These are phyloP conservation scores for Eucalyptus sideroxylon DNA, from an alignment of 345 rosid genomes.

Conservation along the genomic window DNA sequence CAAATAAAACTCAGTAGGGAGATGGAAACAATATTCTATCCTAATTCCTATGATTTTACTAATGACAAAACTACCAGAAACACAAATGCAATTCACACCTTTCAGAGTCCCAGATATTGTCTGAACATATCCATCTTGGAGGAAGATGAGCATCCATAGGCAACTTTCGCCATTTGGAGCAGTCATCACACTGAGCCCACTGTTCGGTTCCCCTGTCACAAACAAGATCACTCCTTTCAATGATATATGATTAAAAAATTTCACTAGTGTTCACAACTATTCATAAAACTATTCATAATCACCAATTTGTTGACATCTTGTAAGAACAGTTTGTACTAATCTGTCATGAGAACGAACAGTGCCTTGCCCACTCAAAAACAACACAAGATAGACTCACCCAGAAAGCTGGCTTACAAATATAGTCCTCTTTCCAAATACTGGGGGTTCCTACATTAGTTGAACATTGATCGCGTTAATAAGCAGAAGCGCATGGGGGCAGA, in stretches of 20 bases:
- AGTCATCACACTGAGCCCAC: conserved; percentile 89
- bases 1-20: not conserved
- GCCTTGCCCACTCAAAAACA: not conserved
- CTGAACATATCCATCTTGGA: conserved; percentile 71
- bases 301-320: not conserved
- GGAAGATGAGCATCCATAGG: conserved; percentile 86
- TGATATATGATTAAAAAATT: not conserved
- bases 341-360: not conserved
- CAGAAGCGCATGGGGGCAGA: not conserved
- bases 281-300: not conserved
- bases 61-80: not conserved
- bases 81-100: conserved; percentile 24
- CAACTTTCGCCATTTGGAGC: conserved; percentile 86
- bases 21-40: not conserved
- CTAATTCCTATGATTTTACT: not conserved
- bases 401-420: conserved; percentile 54
- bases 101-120: conserved; percentile 69
- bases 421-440: conserved; percentile 83
- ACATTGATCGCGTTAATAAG: not conserved
- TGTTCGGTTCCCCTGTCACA: conserved; percentile 77
- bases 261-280: not conserved
- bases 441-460: conserved; percentile 59
- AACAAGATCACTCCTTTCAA: not conserved
- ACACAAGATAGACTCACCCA: conserved; percentile 45
- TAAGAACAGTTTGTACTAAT: not conserved